phyloP scores from a whole-genome alignment of 768 basidiomycete genomes.

The Lentinula lateritia region DNA sequence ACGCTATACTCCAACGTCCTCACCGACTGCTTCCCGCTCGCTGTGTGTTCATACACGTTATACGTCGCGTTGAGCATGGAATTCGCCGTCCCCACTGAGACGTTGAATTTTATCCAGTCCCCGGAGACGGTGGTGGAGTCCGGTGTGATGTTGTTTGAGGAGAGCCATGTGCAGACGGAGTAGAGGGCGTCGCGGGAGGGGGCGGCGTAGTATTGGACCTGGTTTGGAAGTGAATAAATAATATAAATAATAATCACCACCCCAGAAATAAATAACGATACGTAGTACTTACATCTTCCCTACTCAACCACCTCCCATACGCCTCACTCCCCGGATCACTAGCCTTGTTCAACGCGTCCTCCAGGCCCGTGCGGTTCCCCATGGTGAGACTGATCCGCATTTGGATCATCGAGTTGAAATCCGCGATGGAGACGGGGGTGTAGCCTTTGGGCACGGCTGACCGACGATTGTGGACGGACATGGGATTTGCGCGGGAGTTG shows the following conservation, averaged over 20 bases:
- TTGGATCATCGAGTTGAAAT: slow-evolving; percentile 14
- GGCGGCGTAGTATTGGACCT: slow-evolving; percentile 15
- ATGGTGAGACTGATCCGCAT: slow-evolving; percentile 25
- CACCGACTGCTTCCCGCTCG: slow-evolving; percentile 15
- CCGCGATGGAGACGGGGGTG: slow-evolving; percentile 10
- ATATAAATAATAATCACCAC: no score
- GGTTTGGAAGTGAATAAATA: neutral
- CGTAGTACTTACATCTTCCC: slow-evolving; percentile 18
- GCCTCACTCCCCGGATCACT: slow-evolving; percentile 20
- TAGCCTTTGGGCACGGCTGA: neutral
- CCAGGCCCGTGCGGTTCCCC: slow-evolving; percentile 21
- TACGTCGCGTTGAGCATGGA: slow-evolving; percentile 28
- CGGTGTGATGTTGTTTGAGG: slow-evolving; percentile 31
- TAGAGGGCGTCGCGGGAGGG: slow-evolving; percentile 18
- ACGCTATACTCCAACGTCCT: slow-evolving; percentile 22
- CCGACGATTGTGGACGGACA: slow-evolving; percentile 1
- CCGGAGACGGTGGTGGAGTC: slow-evolving; percentile 28
- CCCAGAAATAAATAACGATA: no score
- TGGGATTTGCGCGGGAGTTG: neutral
- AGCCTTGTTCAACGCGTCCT: slow-evolving; percentile 22
- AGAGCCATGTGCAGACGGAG: slow-evolving; percentile 36
- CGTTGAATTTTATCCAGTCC: slow-evolving; percentile 28
- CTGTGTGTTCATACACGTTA: slow-evolving; percentile 26
- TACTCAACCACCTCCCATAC: slow-evolving; percentile 23
- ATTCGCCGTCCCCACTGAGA: slow-evolving; percentile 29